Conservation (phyloP, 495 filamentous ascomycete genomes). For the Astrocystis sublimbata region DNA sequence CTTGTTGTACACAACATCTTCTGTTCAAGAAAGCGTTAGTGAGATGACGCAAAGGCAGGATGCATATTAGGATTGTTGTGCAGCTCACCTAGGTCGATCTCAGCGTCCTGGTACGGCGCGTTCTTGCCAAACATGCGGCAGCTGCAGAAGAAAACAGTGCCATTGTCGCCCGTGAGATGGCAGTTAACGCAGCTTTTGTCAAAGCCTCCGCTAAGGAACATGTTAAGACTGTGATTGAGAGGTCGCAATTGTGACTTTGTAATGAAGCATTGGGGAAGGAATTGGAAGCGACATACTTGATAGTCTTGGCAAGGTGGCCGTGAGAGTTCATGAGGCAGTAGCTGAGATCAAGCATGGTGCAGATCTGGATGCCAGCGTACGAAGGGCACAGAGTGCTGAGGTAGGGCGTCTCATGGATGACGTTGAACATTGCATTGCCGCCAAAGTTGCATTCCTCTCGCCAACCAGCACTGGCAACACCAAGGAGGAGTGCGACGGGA, state of each 20-base stretch:
- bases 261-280: not conserved
- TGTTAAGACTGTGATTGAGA: not conserved
- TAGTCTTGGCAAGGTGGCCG: conserved; percentile 8
- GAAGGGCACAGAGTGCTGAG: conserved; percentile 4
- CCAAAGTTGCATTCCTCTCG: conserved; percentile 6
- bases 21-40: conserved; percentile 3
- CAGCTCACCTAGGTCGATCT: conserved; percentile 11
- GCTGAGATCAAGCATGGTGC: conserved; percentile 19
- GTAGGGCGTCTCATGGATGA: not conserved
- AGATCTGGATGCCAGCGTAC: not conserved
- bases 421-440: conserved; percentile 16
- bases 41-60: not conserved
- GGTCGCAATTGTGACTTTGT: not conserved
- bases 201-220: not conserved
- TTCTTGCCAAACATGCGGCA: conserved; percentile 14
- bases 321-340: conserved; percentile 15
- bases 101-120: conserved; percentile 7
- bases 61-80: not conserved
- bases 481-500: not conserved
- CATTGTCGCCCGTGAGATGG: conserved; percentile 1
- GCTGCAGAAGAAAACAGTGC: conserved; percentile 8
- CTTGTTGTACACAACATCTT: conserved; percentile 8
- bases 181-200: conserved; percentile 13
- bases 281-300: conserved; percentile 7
- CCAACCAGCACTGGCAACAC: conserved; percentile 7